Evolutionary conservation across 2,329 filamentous ascomycete species (phyloP).

Genomic region (Dissoconium aciculare): DNA sequence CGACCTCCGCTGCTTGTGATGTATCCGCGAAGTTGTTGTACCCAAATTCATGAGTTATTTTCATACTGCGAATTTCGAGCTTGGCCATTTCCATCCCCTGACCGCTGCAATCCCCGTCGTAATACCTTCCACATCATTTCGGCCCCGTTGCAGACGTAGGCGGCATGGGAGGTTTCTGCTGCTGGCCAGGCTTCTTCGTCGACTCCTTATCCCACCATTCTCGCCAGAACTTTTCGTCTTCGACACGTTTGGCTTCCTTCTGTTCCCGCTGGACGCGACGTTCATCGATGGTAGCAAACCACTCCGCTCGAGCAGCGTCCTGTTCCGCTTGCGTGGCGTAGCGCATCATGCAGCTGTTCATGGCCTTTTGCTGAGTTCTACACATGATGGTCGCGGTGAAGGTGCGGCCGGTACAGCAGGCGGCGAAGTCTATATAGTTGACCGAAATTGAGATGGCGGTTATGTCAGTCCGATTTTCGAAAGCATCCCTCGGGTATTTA

Average conservation of each 20-base stretch:
- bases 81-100: neutral
- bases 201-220: conserved; percentile 36
- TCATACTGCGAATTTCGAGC: too few species aligned
- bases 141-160: neutral
- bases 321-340: conserved; percentile 74
- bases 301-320: conserved; percentile 81
- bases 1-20: too few species aligned
- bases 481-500: too few species aligned
- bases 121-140: conserved; percentile 1
- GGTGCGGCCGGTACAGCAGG: conserved; percentile 73
- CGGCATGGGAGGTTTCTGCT: too few species aligned
- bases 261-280: conserved; percentile 52
- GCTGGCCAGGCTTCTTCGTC: conserved; percentile 14
- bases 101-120: neutral
- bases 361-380: conserved; percentile 59
- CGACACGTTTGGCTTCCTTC: conserved; percentile 29
- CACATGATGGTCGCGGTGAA: conserved; percentile 80
- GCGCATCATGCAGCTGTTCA: conserved; percentile 87
- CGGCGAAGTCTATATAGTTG: conserved; percentile 72
- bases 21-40: too few species aligned
- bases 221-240: conserved; percentile 33
- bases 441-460: too few species aligned
- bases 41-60: too few species aligned
- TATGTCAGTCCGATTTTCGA: too few species aligned
- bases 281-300: conserved; percentile 68